Evolutionary conservation across 495 filamentous ascomycete genomes (phyloP).

Genomic region (Rhypophila decipiens): DNA sequence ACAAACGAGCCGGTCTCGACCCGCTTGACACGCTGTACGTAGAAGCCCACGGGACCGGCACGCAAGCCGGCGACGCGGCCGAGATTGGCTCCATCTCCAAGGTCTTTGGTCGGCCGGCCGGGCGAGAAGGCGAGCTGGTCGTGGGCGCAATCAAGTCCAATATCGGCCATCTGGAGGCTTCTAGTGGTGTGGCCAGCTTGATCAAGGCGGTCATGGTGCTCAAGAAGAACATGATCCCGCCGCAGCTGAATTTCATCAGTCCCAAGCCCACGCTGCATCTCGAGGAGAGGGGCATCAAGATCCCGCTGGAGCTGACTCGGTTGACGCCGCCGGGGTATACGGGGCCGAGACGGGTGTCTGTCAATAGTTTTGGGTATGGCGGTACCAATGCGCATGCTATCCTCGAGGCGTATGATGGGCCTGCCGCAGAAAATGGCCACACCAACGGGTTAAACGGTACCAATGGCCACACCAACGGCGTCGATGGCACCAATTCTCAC

Average conservation of each 20-base stretch:
- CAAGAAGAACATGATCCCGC: slow-evolving; percentile 40
- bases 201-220: slow-evolving; percentile 45
- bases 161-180: slow-evolving; percentile 48
- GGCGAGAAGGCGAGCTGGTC: slow-evolving; percentile 24
- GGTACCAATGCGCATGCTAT: slow-evolving; percentile 26
- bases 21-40: slow-evolving; percentile 37
- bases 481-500: neutral
- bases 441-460: neutral
- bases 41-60: slow-evolving; percentile 31
- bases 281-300: slow-evolving; percentile 7
- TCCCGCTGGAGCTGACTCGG: neutral
- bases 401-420: slow-evolving; percentile 27
- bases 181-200: slow-evolving; percentile 42
- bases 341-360: neutral
- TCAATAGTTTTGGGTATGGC: slow-evolving; percentile 5
- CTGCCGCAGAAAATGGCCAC: neutral
- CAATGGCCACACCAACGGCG: neutral
- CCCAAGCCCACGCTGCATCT: slow-evolving; percentile 36
- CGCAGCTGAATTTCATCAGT: slow-evolving; percentile 38
- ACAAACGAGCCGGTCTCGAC: slow-evolving; percentile 36
- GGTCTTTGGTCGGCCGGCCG: slow-evolving; percentile 21
- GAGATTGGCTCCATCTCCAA: slow-evolving; percentile 35
- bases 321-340: slow-evolving; percentile 1
- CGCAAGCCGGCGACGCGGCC: neutral
- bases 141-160: slow-evolving; percentile 51